A percentile compares a stretch with the other conserved stretches of the same genome.
phyloP scores from a whole-genome alignment of 306 rosid species.

The Gastrolobium villosum region DNA sequence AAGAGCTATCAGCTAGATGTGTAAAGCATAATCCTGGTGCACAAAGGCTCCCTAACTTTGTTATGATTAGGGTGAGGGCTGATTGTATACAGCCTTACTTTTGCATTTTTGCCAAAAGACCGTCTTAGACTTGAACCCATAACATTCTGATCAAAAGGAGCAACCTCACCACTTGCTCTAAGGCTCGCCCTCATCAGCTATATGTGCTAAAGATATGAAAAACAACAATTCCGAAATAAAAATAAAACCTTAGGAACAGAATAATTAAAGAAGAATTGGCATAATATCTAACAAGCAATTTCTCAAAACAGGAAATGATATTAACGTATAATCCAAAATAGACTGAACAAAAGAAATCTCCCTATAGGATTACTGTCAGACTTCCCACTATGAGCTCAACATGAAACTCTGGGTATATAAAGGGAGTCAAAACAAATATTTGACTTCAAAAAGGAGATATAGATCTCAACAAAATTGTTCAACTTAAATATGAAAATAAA shows the following conservation, averaged over 20 bases:
- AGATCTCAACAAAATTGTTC: slow-evolving; percentile 19
- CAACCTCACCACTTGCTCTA: no score
- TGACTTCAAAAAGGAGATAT: slow-evolving; percentile 24
- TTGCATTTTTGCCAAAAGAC: no score
- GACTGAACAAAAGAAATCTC: slow-evolving; percentile 29
- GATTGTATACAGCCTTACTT: no score
- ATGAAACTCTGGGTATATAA: slow-evolving; percentile 4
- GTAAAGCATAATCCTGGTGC: neutral
- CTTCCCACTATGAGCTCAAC: slow-evolving; percentile 8
- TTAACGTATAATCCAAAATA: slow-evolving; percentile 21
- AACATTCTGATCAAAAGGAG: no score
- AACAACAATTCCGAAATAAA: neutral
- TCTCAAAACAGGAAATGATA: slow-evolving; percentile 33
- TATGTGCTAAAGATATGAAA: neutral
- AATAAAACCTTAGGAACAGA: slow-evolving; percentile 9
- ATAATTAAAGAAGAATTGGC: slow-evolving; percentile 6
- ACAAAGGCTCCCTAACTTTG: no score
- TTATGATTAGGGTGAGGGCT: no score
- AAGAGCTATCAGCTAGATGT: slow-evolving; percentile 14
- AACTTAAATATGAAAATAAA: slow-evolving; percentile 42
- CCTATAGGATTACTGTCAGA: slow-evolving; percentile 12
- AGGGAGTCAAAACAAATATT: slow-evolving; percentile 26
- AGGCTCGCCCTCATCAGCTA: neutral
- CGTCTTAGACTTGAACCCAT: no score
- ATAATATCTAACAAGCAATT: slow-evolving; percentile 12